Base-by-base conservation (phyloP, 2,329 filamentous ascomycete species). In the Calonectria ilicicola region DNA sequence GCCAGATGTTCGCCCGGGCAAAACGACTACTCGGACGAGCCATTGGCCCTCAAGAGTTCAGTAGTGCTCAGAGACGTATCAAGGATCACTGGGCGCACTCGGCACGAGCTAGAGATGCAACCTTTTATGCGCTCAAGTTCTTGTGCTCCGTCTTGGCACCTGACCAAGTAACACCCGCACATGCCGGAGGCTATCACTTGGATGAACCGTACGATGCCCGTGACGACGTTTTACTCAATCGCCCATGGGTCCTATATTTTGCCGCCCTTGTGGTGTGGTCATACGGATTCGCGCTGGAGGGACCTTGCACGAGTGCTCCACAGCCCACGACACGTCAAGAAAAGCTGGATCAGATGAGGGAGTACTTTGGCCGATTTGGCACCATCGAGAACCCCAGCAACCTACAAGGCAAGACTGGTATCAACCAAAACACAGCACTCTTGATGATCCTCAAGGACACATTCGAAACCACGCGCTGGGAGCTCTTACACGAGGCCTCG, bases 221-320 rank as follows among this genome's bases (percentile, higher is more conserved):
- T 23, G 94, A 98, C 78, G 97, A 99, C 79, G 94, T 95, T 66
- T 88, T 98, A 2, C 89, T 98, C 72, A 98, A 98, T 80, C 90
- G 97, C 19, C 95, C 96, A 0, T 99, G 97, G 96, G 95, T 98
- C 14, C 87, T 98, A 65, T 99, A 98, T 84, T 97, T 98, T 81
- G 95, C 97, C 1, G 92, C 93, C 0, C 88, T 99, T 17, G 95
- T 98, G 26, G 94, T 98, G 1, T 99, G 97, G 97, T 95, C 92
- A 72, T 99, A 98, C 80, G 96, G 96, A 2, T 98, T 92, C 81
- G 95, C 96, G 0, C 87, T 98, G 23, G 97, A 98, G 77, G 97
- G 97, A 0, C 90, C 95, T 0, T 91, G 94, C 70, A 86, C 88
- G 8, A 84, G 83, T 5, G 80, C 84, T 64, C 88, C 84, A 77